Conservation (phyloP, 306 rosid species). For the Medicago lupulina region DNA sequence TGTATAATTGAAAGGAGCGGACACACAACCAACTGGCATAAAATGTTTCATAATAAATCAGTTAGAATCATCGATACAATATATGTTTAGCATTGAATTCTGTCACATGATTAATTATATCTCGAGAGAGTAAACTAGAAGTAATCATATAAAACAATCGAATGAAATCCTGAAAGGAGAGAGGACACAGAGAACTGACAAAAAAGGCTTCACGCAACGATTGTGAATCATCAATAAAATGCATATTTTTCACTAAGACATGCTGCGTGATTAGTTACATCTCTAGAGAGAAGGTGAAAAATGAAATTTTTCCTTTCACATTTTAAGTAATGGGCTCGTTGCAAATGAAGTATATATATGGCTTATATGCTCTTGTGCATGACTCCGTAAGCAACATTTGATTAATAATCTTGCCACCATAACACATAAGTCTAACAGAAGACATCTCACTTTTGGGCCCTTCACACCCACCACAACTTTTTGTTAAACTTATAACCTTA, state of each 20-base stretch:
- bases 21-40: conserved; percentile 66
- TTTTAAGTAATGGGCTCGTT: not conserved
- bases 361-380: conserved; percentile 4
- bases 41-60: conserved; percentile 43
- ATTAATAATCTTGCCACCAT: not conserved
- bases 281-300: conserved; percentile 30
- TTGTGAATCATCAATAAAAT: conserved; percentile 36
- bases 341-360: not conserved
- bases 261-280: conserved; percentile 14
- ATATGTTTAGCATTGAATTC: conserved; percentile 14
- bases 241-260: conserved; percentile 23
- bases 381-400: conserved; percentile 22
- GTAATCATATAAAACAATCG: not conserved
- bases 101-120: conserved; percentile 25
- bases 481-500: not conserved
- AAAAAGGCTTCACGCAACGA: conserved; percentile 31
- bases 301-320: not conserved
- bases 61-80: conserved; percentile 39
- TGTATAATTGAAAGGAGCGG: conserved; percentile 84
- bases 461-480: not conserved
- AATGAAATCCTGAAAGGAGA: conserved; percentile 53
- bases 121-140: conserved; percentile 22
- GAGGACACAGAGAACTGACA: conserved; percentile 68
- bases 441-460: not conserved
- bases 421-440: conserved; percentile 7